Conservation (phyloP, 2,329 filamentous ascomycete species). For the Talaromyces sp. region DNA sequence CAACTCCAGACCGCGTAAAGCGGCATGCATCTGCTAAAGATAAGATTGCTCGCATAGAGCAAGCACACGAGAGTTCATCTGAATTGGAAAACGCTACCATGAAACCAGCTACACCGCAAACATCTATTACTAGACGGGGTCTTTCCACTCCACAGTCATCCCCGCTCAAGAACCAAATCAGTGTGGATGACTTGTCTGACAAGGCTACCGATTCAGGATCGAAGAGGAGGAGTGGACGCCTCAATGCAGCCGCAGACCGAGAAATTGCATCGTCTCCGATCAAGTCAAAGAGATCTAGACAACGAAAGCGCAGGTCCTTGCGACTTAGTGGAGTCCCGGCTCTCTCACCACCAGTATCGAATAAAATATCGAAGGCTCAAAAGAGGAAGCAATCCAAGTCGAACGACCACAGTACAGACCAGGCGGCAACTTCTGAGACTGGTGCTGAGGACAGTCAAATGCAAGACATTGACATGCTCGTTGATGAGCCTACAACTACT, state of each 20-base stretch:
- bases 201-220: slow-evolving; percentile 6
- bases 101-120: slow-evolving; percentile 1
- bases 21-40: slow-evolving; percentile 34
- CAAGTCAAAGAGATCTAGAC: slow-evolving; percentile 2
- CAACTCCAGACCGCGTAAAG: slow-evolving; percentile 26
- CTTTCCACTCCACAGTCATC: slow-evolving; percentile 18
- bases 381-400: slow-evolving; percentile 1
- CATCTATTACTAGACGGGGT: background rate
- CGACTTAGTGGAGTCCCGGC: slow-evolving; percentile 20
- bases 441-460: background rate
- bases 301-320: slow-evolving; percentile 19
- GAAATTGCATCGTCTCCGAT: slow-evolving; percentile 12
- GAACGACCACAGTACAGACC: background rate
- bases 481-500: background rate
- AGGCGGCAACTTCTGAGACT: background rate
- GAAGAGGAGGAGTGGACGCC: slow-evolving; percentile 8
- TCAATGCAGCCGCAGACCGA: background rate
- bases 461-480: slow-evolving; percentile 1
- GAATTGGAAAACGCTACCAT: background rate
- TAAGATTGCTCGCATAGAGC: background rate
- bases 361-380: background rate
- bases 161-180: slow-evolving; percentile 13
- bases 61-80: background rate
- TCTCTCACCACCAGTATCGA: slow-evolving; percentile 1
- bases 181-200: slow-evolving; percentile 8